A percentile compares a stretch with the other conserved stretches of the same genome.
phyloP scores from a whole-genome alignment of 2,329 filamentous ascomycete genomes.

The Drechslerella dactyloides region DNA sequence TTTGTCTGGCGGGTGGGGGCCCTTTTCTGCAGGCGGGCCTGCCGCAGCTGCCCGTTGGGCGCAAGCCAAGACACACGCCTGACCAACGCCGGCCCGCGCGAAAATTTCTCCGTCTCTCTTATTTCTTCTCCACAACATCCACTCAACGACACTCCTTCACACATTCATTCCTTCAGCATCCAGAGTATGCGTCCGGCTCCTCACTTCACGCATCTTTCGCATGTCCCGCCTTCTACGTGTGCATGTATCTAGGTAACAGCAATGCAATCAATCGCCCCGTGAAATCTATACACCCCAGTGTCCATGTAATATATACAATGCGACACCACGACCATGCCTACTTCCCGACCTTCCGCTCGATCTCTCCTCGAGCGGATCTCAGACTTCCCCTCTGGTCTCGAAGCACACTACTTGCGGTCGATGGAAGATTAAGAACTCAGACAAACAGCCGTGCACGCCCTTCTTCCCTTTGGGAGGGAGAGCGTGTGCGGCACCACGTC shows the following conservation, averaged over 20 bases:
- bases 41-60: background rate
- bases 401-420: slow-evolving; percentile 51
- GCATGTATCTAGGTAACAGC: background rate
- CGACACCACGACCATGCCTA: slow-evolving; percentile 49
- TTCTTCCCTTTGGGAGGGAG: no score
- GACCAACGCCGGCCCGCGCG: no score
- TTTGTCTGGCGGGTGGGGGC: slow-evolving; percentile 10
- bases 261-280: background rate
- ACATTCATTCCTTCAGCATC: background rate
- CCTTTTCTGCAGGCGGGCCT: slow-evolving; percentile 10
- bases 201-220: background rate
- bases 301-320: background rate
- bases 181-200: no score
- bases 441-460: slow-evolving; percentile 16
- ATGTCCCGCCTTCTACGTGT: background rate
- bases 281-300: background rate
- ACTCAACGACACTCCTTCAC: no score
- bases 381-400: slow-evolving; percentile 49
- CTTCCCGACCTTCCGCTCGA: slow-evolving; percentile 47
- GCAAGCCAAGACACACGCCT: background rate
- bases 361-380: slow-evolving; percentile 24
- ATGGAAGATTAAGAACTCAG: slow-evolving; percentile 49
- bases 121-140: no score
- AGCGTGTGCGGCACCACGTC: slow-evolving; percentile 27
- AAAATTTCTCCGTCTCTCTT: slow-evolving; percentile 34